These are phyloP conservation scores for Hirsutella rhossiliensis DNA, from an alignment of 2,329 filamentous ascomycete species.

Conservation along the genomic window DNA sequence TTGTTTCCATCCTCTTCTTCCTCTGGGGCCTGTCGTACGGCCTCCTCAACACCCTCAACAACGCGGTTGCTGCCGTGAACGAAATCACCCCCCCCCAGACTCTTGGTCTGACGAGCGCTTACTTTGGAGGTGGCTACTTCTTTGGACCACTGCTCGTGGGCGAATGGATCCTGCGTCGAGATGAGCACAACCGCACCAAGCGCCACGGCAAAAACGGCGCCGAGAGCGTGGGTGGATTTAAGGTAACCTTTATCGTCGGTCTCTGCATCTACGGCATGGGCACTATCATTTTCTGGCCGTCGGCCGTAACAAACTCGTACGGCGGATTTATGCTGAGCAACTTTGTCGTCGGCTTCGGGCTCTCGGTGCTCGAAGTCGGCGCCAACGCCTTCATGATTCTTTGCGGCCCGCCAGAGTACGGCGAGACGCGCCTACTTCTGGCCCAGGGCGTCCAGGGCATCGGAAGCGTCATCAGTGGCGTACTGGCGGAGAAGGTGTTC, in stretches of 20 bases:
- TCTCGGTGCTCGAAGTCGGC: constrained; percentile 67
- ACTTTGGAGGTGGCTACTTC: constrained; percentile 60
- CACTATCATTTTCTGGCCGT: constrained; percentile 81
- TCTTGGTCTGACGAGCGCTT: constrained; percentile 55
- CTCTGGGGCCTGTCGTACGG: constrained; percentile 89
- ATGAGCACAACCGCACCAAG: constrained; percentile 42
- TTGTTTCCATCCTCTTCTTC: constrained; percentile 74
- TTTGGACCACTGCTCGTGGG: constrained; percentile 59
- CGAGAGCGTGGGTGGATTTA: constrained; percentile 53
- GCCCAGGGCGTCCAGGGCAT: constrained; percentile 69
- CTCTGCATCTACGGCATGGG: constrained; percentile 63
- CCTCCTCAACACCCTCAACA: constrained; percentile 70
- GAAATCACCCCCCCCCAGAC: constrained; percentile 49
- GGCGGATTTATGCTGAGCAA: constrained; percentile 64
- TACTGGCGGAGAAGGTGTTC: constrained; percentile 63
- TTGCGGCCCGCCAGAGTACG: constrained; percentile 61
- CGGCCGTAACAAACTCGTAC: constrained; percentile 61
- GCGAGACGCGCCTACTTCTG: constrained; percentile 62
- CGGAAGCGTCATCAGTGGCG: constrained; percentile 57
- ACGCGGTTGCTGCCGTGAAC: constrained; percentile 51
- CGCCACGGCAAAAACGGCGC: constrained; percentile 23
- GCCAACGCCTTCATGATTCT: constrained; percentile 65
- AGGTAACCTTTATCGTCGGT: constrained; percentile 68
- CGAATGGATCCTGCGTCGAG: constrained; percentile 56
- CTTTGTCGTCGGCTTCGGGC: constrained; percentile 65